Evolutionary conservation across 1,139 yeast genomes (phyloP), one percentile per base, ranked within the genome.

Genomic region (Martiniozyma asiatica): DNA sequence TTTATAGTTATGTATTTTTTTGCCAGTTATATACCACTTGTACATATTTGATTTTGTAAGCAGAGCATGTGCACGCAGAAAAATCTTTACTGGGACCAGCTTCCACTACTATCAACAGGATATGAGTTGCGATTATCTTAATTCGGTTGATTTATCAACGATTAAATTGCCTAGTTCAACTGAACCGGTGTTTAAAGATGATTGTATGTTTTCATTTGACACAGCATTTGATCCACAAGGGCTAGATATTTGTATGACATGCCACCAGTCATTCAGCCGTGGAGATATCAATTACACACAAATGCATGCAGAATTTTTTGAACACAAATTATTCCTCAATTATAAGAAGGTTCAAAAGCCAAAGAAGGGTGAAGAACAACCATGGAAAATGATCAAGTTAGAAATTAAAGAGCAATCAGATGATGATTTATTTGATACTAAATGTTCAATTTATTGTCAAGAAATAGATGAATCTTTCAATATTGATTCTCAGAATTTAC

Each of bases 131-230:
- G n/a, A n/a, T n/a, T n/a, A n/a, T n/a, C n/a, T n/a, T n/a, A n/a
- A n/a, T n/a, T n/a, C n/a, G n/a, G n/a, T 41, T 8, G 39, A 44
- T 22, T 23, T 38, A 14, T n/a, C 22, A 4, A 20, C 22, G 1
- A 18, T 48, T 8, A 16, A 20, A 4, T 27, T 37, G 4, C 51
- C 51, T 2, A 20, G 35, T 1, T 5, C 34, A 9, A 25, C 36
- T 4, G 31, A 48, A 3, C 50, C 56, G 7, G 70, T 84, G 13
- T 76, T 70, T 52, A 82, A 81, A 47, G 94, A 82, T 53, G 93
- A 82, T 39, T 82, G 94, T 45, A 75, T 77, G 63, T 81, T 66
- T 57, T 73, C 79, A 30, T 84, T 80, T 47, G 87, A 75, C 39
- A 75, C 81, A 0, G 70, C 85, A 14, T 77, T 73, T 36, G 73